phyloP scores from a whole-genome alignment of 2,329 filamentous ascomycete species.

The Trichoderma arundinaceum region DNA sequence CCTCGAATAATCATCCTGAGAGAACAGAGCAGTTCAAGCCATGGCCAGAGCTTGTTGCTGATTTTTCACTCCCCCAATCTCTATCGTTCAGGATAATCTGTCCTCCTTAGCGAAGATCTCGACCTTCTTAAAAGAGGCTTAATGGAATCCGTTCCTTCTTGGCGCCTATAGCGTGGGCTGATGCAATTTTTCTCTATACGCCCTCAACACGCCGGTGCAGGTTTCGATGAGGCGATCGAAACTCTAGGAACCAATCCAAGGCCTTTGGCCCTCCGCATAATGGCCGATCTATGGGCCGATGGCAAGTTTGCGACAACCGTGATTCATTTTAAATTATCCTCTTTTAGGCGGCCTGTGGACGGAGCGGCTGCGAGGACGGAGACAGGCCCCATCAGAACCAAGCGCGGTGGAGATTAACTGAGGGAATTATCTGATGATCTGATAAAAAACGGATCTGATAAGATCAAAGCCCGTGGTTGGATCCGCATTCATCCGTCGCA shows the following conservation, averaged over 20 bases:
- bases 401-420: constrained; percentile 44
- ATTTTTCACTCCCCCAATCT: background rate
- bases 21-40: background rate
- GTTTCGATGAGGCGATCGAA: constrained; percentile 27
- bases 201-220: background rate
- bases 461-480: constrained; percentile 41
- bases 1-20: background rate
- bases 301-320: constrained; percentile 6
- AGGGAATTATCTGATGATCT: constrained; percentile 61
- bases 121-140: constrained; percentile 21
- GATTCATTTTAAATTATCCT: constrained; percentile 12
- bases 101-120: constrained; percentile 2
- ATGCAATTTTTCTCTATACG: constrained; percentile 22
- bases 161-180: constrained; percentile 26
- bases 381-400: constrained; percentile 22
- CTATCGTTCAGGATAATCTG: background rate
- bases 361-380: constrained; percentile 29
- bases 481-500: constrained; percentile 23
- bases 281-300: constrained; percentile 29
- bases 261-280: constrained; percentile 16
- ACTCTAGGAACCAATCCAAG: constrained; percentile 20
- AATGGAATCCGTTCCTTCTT: constrained; percentile 8
- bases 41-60: too few relatives aligned
- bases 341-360: background rate
- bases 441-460: constrained; percentile 56